Evolutionary conservation across 495 filamentous ascomycete genomes (phyloP).

Genomic region (Aspergillus carlsbadensis): DNA sequence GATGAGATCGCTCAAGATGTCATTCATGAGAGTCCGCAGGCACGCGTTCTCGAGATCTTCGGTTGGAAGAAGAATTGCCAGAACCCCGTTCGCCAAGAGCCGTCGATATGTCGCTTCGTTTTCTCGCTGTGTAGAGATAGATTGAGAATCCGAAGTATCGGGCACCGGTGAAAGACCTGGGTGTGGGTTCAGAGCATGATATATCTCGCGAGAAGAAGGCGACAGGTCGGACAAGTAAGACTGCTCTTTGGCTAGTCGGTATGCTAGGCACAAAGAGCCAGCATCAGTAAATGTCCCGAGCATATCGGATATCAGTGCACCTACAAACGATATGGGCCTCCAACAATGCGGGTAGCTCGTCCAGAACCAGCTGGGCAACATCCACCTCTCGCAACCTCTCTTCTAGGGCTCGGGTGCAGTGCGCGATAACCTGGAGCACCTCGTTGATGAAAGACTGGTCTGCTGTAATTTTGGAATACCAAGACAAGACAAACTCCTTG

Average conservation of each 20-base stretch:
- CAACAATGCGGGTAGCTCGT: slow-evolving; percentile 83
- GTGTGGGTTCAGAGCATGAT: slow-evolving; percentile 80
- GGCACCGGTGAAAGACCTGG: slow-evolving; percentile 78
- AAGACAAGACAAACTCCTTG: slow-evolving; percentile 83
- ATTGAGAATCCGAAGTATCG: slow-evolving; percentile 47
- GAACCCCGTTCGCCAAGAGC: slow-evolving; percentile 70
- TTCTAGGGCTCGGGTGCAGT: slow-evolving; percentile 83
- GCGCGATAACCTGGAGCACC: slow-evolving; percentile 82
- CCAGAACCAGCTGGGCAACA: slow-evolving; percentile 76
- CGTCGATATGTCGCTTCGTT: slow-evolving; percentile 82
- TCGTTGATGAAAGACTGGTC: slow-evolving; percentile 86
- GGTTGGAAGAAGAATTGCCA: slow-evolving; percentile 82
- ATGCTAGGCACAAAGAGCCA: slow-evolving; percentile 31
- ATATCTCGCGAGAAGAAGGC: slow-evolving; percentile 58
- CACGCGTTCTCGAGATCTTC: slow-evolving; percentile 89
- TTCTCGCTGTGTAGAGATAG: slow-evolving; percentile 58
- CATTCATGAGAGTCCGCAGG: slow-evolving; percentile 74
- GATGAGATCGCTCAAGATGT: slow-evolving; percentile 83
- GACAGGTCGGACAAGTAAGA: slow-evolving; percentile 39
- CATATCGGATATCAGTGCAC: not conserved
- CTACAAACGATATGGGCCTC: slow-evolving; percentile 79
- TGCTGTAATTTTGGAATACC: slow-evolving; percentile 90
- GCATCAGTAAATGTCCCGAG: not conserved
- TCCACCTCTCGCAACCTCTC: slow-evolving; percentile 79
- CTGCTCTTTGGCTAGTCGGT: slow-evolving; percentile 57